Evolutionary conservation across 331 rosid genomes (phyloP).

Genomic region (Arachis monticola): DNA sequence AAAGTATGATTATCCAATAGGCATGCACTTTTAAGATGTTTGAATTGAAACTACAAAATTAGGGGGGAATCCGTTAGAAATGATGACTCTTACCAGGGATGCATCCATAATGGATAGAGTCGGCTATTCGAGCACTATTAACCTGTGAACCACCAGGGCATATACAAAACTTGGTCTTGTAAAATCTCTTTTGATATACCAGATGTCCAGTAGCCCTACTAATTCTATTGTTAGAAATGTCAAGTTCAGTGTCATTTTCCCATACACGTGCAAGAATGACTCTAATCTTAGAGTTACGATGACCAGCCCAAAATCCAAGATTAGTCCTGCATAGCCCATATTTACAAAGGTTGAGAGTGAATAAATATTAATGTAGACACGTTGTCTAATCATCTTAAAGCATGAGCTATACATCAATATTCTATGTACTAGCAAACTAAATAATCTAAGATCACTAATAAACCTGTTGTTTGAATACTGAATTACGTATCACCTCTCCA

Average conservation of each 20-base stretch:
- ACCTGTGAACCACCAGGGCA: constrained; percentile 99
- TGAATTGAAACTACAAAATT: constrained; percentile 33
- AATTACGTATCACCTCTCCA: background rate
- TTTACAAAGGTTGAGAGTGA: constrained; percentile 31
- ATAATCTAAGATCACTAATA: constrained; percentile 8
- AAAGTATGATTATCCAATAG: constrained; percentile 9
- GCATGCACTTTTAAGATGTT: constrained; percentile 1
- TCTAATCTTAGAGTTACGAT: constrained; percentile 93
- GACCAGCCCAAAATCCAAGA: constrained; percentile 98
- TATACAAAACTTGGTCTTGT: constrained; percentile 83
- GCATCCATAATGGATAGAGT: constrained; percentile 98
- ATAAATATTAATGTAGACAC: constrained; percentile 19
- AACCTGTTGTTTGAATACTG: constrained; percentile 16
- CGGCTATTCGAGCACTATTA: constrained; percentile 94
- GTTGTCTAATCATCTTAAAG: constrained; percentile 32
- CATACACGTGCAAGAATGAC: constrained; percentile 92
- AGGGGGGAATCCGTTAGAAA: constrained; percentile 19
- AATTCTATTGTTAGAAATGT: constrained; percentile 87
- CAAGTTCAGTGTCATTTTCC: constrained; percentile 98
- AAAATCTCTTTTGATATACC: constrained; percentile 87
- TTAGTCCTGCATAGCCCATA: constrained; percentile 67
- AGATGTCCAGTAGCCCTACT: constrained; percentile 85
- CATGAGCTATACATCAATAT: constrained; percentile 19
- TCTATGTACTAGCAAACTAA: background rate
- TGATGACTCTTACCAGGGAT: constrained; percentile 73